phyloP scores from a whole-genome alignment of 768 basidiomycete species.

The Terana coerulea region DNA sequence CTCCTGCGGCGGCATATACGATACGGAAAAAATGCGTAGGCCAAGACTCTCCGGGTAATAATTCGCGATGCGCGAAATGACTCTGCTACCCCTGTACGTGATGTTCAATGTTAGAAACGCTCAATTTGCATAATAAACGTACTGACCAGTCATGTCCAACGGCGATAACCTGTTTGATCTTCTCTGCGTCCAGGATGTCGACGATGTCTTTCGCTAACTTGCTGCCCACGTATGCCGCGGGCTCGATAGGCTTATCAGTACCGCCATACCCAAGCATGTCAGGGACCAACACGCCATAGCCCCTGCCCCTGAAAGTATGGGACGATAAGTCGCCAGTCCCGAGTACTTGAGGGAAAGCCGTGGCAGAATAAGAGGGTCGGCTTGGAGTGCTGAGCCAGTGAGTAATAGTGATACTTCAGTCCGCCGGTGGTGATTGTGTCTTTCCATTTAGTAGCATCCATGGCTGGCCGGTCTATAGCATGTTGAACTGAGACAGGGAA shows the following conservation, averaged over 20 bases:
- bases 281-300: conserved; percentile 40
- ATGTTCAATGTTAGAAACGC: too few species aligned
- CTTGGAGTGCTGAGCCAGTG: conserved; percentile 23
- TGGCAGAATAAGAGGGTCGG: conserved; percentile 42
- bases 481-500: too few species aligned
- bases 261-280: conserved; percentile 47
- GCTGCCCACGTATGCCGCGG: conserved; percentile 22
- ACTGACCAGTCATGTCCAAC: conserved; percentile 34
- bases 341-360: conserved; percentile 40
- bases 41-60: conserved; percentile 37
- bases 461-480: too few species aligned
- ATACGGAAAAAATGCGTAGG: conserved; percentile 34
- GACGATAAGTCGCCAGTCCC: conserved; percentile 40
- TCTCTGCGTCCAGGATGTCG: conserved; percentile 29
- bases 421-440: conserved; percentile 27
- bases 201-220: conserved; percentile 28
- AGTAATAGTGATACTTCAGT: conserved; percentile 35
- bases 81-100: conserved; percentile 27
- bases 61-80: conserved; percentile 34
- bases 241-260: conserved; percentile 38
- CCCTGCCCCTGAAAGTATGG: conserved; percentile 34
- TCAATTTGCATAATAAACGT: background rate
- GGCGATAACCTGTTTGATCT: conserved; percentile 25
- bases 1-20: conserved; percentile 27
- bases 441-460: conserved; percentile 26